phyloP scores from a whole-genome alignment of 23 red algal genomes.

The Pyropia yezoensis region DNA sequence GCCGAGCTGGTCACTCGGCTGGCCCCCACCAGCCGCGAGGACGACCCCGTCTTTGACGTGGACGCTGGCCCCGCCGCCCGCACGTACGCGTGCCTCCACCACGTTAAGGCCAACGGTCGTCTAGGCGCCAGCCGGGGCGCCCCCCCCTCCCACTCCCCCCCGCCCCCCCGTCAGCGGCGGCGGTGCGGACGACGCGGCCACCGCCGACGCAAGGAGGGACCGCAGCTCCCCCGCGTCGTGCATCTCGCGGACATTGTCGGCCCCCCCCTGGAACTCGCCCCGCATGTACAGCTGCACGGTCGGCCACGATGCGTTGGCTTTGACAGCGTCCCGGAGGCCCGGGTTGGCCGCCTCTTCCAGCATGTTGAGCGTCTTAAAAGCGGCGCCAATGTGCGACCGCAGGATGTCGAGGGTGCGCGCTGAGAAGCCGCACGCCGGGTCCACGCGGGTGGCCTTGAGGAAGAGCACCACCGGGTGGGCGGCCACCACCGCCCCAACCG shows the following conservation, averaged over 20 bases:
- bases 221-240: conserved; percentile 45
- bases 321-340: conserved; percentile 62
- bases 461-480: conserved; percentile 66
- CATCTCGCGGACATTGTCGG: conserved; percentile 81
- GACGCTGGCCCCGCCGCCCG: no score
- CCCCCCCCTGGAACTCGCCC: conserved; percentile 82
- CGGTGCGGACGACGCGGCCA: no score
- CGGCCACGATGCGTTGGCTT: conserved; percentile 81
- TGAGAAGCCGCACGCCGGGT: conserved; percentile 77
- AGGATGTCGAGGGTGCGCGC: conserved; percentile 43
- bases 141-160: no score
- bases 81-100: conserved; percentile 26
- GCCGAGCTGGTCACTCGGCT: no score
- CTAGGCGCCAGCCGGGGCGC: no score
- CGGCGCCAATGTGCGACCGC: conserved; percentile 24
- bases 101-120: conserved; percentile 39
- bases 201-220: conserved; percentile 12
- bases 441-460: conserved; percentile 64
- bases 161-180: no score
- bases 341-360: conserved; percentile 46
- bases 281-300: conserved; percentile 91
- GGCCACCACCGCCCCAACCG: conserved; percentile 27
- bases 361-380: conserved; percentile 62
- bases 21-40: no score
- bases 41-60: no score